Base-by-base conservation (phyloP, 2,329 filamentous ascomycete species). In the Ophiostoma quercus region DNA sequence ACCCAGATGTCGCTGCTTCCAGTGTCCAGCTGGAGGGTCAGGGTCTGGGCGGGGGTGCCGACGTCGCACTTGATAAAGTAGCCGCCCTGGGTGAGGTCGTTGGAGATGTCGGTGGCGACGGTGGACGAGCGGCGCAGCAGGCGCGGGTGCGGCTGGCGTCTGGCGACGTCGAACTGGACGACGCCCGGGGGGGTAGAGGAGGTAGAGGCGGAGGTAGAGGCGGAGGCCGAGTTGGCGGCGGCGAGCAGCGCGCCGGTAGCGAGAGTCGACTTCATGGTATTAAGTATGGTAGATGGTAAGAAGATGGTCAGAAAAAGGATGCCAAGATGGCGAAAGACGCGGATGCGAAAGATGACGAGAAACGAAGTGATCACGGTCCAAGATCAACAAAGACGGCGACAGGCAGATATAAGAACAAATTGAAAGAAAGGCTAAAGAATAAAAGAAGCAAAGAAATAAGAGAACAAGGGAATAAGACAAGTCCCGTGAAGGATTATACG, bases 1-100 rank as follows among this genome's bases (percentile, higher is more conserved):
- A 89, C 82, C 87, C 88, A 90, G 29, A 87, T 83, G 77, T 90
- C 88, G 72, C 86, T 88, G 74, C 86, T 88, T 60, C 87, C 88
- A 0, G 87, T 90, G 77, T 90, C 87, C 63, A 90, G 80, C 76
- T 88, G 85, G 68, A 90, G 77, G 1, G 81, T 83, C 57, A 90
- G 71, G 3, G 82, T 77, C 75, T 90, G 87, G 14, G 78, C 77
- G 0, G 87, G 87, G 7, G 83, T 87, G 22, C 88, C 88, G 32
- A 90, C 76, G 34, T 79, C 77, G 71, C 87, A 83, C 29, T 83
- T 83, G 22, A 84, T 82, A 74, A 87, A 88, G 76, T 88, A 89
- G 47, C 83, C 79, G 47, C 85, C 85, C 66, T 78, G 74, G 8
- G 74, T 73, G 67, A 76, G 74, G 68, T 83, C 77, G 73, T 86